Percentiles rank a stretch among this genome's conserved stretches.
Conservation (phyloP, 106 monocot genomes). For the Amphibolis antarctica region DNA sequence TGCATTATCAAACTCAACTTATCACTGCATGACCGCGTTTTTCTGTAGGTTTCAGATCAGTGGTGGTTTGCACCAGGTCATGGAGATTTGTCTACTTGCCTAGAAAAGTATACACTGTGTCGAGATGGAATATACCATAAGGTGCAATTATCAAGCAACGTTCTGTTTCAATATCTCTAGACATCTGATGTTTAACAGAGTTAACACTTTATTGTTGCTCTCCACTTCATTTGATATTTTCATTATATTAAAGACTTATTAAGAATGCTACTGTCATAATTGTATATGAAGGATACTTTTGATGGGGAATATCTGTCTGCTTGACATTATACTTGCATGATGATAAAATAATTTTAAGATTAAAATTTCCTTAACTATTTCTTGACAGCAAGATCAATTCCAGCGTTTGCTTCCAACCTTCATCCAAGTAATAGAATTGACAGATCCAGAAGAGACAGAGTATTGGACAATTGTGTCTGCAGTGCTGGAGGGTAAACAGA, state of each 20-base stretch:
- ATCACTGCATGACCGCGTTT: background rate
- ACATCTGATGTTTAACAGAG: too few species aligned
- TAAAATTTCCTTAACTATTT: background rate
- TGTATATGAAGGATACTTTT: too few species aligned
- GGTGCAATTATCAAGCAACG: slow-evolving; percentile 15
- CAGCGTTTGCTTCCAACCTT: slow-evolving; percentile 74
- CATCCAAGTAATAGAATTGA: slow-evolving; percentile 86
- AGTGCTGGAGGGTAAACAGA: slow-evolving; percentile 73
- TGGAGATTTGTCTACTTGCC: slow-evolving; percentile 92
- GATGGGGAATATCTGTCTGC: too few species aligned
- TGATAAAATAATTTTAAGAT: too few species aligned
- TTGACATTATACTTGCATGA: too few species aligned
- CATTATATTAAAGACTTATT: too few species aligned
- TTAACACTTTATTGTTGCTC: too few species aligned
- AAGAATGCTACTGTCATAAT: too few species aligned
- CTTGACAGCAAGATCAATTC: slow-evolving; percentile 83
- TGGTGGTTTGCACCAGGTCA: slow-evolving; percentile 99
- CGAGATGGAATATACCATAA: slow-evolving; percentile 90
- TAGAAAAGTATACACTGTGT: slow-evolving; percentile 81
- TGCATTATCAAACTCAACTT: background rate
- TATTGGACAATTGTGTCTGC: slow-evolving; percentile 77
- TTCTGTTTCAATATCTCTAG: background rate
- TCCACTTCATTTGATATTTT: too few species aligned
- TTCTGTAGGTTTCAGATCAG: slow-evolving; percentile 68
- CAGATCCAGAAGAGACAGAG: slow-evolving; percentile 59